Evolutionary conservation across 2,329 filamentous ascomycete species (phyloP).

Genomic region (Chaetomium sp.): DNA sequence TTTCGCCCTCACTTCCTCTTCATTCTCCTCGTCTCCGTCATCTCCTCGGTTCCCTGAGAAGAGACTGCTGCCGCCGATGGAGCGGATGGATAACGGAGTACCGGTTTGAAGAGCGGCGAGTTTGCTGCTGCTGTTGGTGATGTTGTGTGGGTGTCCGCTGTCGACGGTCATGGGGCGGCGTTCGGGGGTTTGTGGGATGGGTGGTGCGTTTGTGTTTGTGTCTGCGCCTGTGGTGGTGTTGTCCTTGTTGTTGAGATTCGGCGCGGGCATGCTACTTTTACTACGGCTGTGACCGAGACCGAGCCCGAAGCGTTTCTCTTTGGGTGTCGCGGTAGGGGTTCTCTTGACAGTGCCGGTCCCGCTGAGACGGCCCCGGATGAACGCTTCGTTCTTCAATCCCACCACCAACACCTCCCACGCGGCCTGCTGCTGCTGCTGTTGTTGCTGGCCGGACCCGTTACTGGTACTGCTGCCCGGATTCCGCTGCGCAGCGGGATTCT

Average conservation of each 20-base stretch:
- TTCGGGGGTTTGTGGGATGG: too few species aligned
- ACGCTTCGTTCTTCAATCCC: conserved; percentile 53
- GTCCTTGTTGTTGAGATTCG: too few species aligned
- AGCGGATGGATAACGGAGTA: too few species aligned
- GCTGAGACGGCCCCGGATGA: conserved; percentile 37
- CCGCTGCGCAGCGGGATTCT: conserved; percentile 57
- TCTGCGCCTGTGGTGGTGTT: too few species aligned
- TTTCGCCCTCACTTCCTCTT: conserved; percentile 43
- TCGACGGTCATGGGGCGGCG: too few species aligned
- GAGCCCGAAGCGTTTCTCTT: not conserved
- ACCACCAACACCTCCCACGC: conserved; percentile 51
- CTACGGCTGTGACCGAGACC: conserved; percentile 25
- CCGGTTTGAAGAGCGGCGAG: too few species aligned
- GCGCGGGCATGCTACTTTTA: conserved; percentile 21
- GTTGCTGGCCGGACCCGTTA: too few species aligned
- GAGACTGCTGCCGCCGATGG: too few species aligned
- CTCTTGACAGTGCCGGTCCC: conserved; percentile 13
- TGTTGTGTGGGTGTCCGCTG: too few species aligned
- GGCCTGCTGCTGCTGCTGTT: conserved; percentile 29
- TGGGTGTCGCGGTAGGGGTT: not conserved
- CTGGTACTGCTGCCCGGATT: conserved; percentile 29
- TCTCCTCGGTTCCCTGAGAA: not conserved
- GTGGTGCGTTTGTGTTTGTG: too few species aligned
- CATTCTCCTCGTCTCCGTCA: conserved; percentile 33
- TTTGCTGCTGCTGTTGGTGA: too few species aligned